Base-by-base conservation (phyloP, 805 yeast genomes). In the Metschnikowia lochheadii region DNA sequence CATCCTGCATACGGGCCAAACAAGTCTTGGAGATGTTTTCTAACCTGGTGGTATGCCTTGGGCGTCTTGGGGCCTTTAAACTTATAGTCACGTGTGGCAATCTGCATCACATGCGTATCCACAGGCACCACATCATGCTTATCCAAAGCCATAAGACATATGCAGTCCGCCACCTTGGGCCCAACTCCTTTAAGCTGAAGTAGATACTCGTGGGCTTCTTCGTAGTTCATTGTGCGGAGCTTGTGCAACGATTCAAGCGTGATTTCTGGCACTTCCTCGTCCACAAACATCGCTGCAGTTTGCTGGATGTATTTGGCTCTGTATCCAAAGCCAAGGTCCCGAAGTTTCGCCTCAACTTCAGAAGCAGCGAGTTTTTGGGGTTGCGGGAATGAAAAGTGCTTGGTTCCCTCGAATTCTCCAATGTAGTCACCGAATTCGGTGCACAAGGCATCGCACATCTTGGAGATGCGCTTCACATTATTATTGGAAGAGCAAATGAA, bases 1-100 rank as follows among this genome's bases (percentile, higher is more conserved):
- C 99, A 94, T 0, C 99, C 99, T 1, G 99, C 97, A 63, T 86
- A 87, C 1, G 79, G 80, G 0, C 97, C 97, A 92, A 97, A 94
- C 40, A 83, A 69, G 0, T 75, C 74, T 41, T 77, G 74, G 63
- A 92, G 84, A 63, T 77, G 80, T 7, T 63, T 60, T 40, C 89
- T 75, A 6, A 89, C 85, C 20, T 76, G 72, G 37, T 71, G 77
- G 62, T 85, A 85, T 5, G 77, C 66, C 29, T 68, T 75, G 66
- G 85, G 66, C 1, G 80, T 67, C 57, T 64, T 61, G 59, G 73
- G 66, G 40, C 69, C 72, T 53, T 72, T 79, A 56, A 82, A 78
- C 56, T 80, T 80, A 66, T 89, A 92, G 63, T 88, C 95, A 49
- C 96, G 72, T 50, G 81, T 79, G 0, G 97, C 96, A 46, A 94